phyloP scores from a whole-genome alignment of 1,139 yeast genomes.

The Scheffersomyces segobiensis region DNA sequence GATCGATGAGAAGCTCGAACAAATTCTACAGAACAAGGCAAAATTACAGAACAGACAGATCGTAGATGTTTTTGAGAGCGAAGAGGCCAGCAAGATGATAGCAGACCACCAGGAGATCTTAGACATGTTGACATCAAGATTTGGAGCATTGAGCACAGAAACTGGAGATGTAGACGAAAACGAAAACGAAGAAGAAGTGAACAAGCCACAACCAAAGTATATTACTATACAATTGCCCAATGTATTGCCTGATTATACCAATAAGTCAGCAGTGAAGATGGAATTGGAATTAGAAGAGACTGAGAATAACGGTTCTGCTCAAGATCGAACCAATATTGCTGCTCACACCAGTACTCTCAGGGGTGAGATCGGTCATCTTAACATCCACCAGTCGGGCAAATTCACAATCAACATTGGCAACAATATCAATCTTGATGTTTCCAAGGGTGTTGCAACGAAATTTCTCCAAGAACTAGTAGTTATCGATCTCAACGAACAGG shows the following conservation, averaged over 20 bases:
- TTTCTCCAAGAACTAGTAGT: conserved; percentile 75
- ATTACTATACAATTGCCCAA: conserved; percentile 75
- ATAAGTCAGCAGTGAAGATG: conserved; percentile 2
- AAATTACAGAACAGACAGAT: conserved; percentile 33
- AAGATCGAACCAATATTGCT: conserved; percentile 2
- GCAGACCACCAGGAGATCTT: conserved; percentile 36
- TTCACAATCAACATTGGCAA: conserved; percentile 74
- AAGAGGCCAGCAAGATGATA: conserved; percentile 31
- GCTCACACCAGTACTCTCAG: not conserved
- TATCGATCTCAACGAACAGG: conserved; percentile 34
- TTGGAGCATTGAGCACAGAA: conserved; percentile 23
- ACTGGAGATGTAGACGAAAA: conserved; percentile 6
- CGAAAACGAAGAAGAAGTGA: not conserved
- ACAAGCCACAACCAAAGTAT: conserved; percentile 22
- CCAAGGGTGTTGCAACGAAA: conserved; percentile 71
- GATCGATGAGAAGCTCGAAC: conserved; percentile 28
- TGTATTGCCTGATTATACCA: conserved; percentile 54
- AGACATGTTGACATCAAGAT: conserved; percentile 25
- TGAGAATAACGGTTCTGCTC: not conserved
- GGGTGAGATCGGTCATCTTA: conserved; percentile 71
- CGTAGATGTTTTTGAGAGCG: conserved; percentile 29
- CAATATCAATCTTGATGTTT: conserved; percentile 61
- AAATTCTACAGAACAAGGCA: conserved; percentile 28
- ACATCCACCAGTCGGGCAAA: conserved; percentile 81
- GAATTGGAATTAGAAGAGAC: conserved; percentile 12